Evolutionary conservation across 306 rosid species (phyloP).

Genomic region (Malus asiatica): DNA sequence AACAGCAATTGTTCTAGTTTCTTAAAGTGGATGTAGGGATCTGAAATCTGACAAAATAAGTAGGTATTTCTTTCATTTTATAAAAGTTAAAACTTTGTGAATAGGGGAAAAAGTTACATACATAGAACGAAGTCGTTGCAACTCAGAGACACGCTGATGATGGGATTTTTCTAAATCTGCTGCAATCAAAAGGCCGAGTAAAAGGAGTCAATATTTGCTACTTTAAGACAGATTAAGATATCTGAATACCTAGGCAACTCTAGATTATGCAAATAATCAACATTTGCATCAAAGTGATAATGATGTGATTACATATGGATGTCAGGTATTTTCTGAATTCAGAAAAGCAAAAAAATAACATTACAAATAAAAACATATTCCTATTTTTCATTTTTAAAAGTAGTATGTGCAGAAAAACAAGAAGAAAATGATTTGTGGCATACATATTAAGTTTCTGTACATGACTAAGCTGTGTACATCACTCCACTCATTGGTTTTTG

Average conservation of each 20-base stretch:
- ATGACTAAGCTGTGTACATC: background rate
- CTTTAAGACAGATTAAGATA: background rate
- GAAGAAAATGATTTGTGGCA: background rate
- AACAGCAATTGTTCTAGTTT: background rate
- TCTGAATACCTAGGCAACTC: background rate
- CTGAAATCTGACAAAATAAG: background rate
- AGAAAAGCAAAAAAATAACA: too few species aligned
- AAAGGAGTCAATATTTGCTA: background rate
- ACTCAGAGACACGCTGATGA: slow-evolving; percentile 88
- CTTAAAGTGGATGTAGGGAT: background rate
- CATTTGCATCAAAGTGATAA: background rate
- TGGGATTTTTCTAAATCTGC: slow-evolving; percentile 94
- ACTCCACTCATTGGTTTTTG: background rate
- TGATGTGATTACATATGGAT: background rate
- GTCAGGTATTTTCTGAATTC: too few species aligned
- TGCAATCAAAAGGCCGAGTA: slow-evolving; percentile 22
- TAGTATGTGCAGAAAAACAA: too few species aligned
- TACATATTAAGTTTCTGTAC: background rate
- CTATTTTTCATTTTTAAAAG: too few species aligned
- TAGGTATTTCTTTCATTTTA: background rate
- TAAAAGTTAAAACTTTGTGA: background rate
- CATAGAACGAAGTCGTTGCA: slow-evolving; percentile 91
- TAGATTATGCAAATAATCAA: background rate
- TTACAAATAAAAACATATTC: too few species aligned
- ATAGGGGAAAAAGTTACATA: slow-evolving; percentile 21